These are phyloP conservation scores for Viola pubescens DNA, from an alignment of 441 rosid genomes.

Conservation along the genomic window DNA sequence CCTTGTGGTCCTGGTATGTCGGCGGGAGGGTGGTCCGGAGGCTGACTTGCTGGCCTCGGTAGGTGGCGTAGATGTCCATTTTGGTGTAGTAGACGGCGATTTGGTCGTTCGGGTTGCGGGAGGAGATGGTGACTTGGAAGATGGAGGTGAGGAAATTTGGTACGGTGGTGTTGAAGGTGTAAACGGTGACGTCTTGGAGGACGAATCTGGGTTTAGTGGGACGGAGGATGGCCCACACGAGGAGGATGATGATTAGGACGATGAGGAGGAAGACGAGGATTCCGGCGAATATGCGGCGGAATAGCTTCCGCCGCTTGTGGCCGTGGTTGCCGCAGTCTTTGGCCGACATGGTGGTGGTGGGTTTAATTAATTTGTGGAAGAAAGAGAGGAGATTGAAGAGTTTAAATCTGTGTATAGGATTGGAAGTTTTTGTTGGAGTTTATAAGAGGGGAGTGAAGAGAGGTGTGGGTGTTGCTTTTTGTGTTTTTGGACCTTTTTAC, in stretches of 20 bases:
- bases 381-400: neutral
- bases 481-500: neutral
- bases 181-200: conserved; percentile 90
- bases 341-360: conserved; percentile 29
- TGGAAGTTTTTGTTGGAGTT: neutral
- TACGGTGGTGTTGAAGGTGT: conserved; percentile 57
- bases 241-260: conserved; percentile 41
- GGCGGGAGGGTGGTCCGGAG: conserved; percentile 46
- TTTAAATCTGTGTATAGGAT: neutral
- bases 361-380: neutral
- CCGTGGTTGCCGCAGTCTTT: conserved; percentile 53
- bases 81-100: conserved; percentile 82
- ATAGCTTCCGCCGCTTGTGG: conserved; percentile 20
- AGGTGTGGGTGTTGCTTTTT: neutral
- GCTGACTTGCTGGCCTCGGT: conserved; percentile 78
- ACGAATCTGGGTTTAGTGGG: conserved; percentile 69
- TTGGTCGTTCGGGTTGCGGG: conserved; percentile 67
- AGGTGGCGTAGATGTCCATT: conserved; percentile 61
- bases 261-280: conserved; percentile 44
- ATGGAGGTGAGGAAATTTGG: conserved; percentile 68
- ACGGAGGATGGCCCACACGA: conserved; percentile 66
- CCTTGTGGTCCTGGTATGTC: conserved; percentile 75
- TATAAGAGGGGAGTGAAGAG: neutral
- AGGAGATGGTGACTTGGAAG: conserved; percentile 68
- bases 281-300: conserved; percentile 28